Evolutionary conservation across 2,329 filamentous ascomycete species (phyloP).

Genomic region (Meredithiella fracta): DNA sequence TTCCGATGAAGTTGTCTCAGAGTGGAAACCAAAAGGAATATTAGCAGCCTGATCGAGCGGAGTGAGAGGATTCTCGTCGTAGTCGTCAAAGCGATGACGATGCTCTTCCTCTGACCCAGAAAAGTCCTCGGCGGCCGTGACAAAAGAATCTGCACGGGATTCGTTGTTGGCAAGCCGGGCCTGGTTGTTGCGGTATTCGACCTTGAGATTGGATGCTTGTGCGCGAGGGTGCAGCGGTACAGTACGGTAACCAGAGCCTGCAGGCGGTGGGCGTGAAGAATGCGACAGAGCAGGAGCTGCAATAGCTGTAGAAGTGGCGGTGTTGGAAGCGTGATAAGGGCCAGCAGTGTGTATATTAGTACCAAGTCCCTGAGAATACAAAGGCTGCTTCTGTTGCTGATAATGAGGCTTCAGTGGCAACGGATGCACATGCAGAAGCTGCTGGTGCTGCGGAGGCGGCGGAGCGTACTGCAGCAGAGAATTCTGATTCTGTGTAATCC

Average conservation of each 20-base stretch:
- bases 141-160: conserved; percentile 13
- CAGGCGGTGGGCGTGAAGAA: not conserved
- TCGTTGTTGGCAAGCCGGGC: conserved; percentile 10
- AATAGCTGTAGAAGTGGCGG: not conserved
- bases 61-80: not conserved
- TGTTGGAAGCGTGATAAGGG: not conserved
- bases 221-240: conserved; percentile 9
- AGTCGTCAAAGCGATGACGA: conserved; percentile 2
- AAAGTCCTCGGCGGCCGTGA: conserved; percentile 14
- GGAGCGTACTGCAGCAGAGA: not conserved
- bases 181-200: conserved; percentile 7
- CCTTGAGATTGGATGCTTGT: not conserved
- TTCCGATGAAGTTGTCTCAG: conserved; percentile 3
- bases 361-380: too few relatives aligned
- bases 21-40: conserved; percentile 2
- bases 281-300: not conserved
- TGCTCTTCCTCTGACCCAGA: conserved; percentile 13
- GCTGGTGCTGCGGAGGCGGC: not conserved
- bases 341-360: too few relatives aligned
- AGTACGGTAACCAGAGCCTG: not conserved
- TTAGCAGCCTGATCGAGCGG: conserved; percentile 6
- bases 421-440: not conserved
- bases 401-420: too few relatives aligned
- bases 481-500: not conserved
- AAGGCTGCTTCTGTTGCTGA: too few relatives aligned